Evolutionary conservation across 2,329 filamentous ascomycete genomes (phyloP).

Genomic region (Thyridium curvatum): DNA sequence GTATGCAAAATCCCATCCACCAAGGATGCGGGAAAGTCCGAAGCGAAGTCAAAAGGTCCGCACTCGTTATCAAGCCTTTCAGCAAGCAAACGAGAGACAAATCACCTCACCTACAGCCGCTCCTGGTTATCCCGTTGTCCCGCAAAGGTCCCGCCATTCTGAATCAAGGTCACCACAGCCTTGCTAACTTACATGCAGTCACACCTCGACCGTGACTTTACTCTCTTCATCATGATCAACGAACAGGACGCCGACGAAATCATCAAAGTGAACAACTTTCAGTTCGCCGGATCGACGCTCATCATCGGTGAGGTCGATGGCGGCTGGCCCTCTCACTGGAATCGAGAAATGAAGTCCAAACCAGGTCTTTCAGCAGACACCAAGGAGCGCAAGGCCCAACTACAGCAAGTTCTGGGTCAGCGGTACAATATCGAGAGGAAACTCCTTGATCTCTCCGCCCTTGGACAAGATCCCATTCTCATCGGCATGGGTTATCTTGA

Average conservation of each 20-base stretch:
- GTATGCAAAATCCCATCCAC: constrained; percentile 30
- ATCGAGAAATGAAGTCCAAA: constrained; percentile 26
- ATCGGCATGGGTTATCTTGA: constrained; percentile 71
- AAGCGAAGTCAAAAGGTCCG: constrained; percentile 18
- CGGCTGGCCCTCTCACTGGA: constrained; percentile 23
- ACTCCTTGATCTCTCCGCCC: constrained; percentile 74
- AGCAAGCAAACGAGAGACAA: constrained; percentile 23
- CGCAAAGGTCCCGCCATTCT: constrained; percentile 25
- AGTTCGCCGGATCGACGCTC: constrained; percentile 60
- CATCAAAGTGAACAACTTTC: constrained; percentile 61
- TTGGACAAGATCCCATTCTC: constrained; percentile 67
- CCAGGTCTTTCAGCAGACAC: constrained; percentile 40
- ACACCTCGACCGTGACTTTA: constrained; percentile 58
- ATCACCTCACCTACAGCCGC: constrained; percentile 25
- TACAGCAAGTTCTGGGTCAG: constrained; percentile 64
- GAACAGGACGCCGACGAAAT: constrained; percentile 59
- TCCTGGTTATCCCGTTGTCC: constrained; percentile 27
- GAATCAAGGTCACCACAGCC: constrained; percentile 14
- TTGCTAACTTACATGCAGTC: constrained; percentile 66
- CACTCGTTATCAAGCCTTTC: constrained; percentile 1
- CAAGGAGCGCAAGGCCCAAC: constrained; percentile 58
- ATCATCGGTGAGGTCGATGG: constrained; percentile 42
- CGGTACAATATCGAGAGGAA: constrained; percentile 70
- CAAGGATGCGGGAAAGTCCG: neutral
- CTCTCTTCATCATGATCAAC: constrained; percentile 59